Evolutionary conservation across 768 basidiomycete genomes (phyloP).

Genomic region (Mycena crocata): DNA sequence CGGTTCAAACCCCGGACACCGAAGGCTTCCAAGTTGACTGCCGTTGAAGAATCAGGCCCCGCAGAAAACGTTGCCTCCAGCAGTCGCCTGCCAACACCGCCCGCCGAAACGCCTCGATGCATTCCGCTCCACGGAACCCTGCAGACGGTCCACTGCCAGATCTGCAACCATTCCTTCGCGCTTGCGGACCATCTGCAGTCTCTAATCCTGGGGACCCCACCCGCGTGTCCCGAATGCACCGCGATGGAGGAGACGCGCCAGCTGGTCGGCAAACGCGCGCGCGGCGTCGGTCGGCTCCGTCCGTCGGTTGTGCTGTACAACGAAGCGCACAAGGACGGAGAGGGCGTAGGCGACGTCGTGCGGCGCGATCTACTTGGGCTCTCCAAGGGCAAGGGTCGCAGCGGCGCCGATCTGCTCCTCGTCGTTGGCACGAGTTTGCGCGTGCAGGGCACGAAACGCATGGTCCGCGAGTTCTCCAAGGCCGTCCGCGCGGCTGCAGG

Average conservation of each 20-base stretch:
- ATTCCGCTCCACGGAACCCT: slow-evolving; percentile 93
- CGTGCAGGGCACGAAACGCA: slow-evolving; percentile 91
- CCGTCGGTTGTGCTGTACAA: slow-evolving; percentile 94
- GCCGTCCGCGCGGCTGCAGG: slow-evolving; percentile 66
- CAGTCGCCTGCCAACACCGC: slow-evolving; percentile 61
- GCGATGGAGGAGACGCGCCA: slow-evolving; percentile 76
- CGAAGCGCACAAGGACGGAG: slow-evolving; percentile 88
- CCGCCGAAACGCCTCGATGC: slow-evolving; percentile 76
- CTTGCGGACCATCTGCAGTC: slow-evolving; percentile 70
- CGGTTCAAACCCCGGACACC: slow-evolving; percentile 60
- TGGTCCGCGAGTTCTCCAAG: slow-evolving; percentile 90
- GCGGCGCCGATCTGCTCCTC: slow-evolving; percentile 84
- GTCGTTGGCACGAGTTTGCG: slow-evolving; percentile 92
- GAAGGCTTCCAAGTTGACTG: slow-evolving; percentile 24
- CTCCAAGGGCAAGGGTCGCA: slow-evolving; percentile 72
- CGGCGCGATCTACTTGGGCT: slow-evolving; percentile 81
- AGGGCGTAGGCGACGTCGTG: slow-evolving; percentile 88
- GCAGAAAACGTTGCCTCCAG: slow-evolving; percentile 32
- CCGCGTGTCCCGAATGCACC: slow-evolving; percentile 84
- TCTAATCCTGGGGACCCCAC: slow-evolving; percentile 71
- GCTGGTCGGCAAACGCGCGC: slow-evolving; percentile 79
- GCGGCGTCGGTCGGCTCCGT: slow-evolving; percentile 83
- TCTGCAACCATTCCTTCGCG: slow-evolving; percentile 80
- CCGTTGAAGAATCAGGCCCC: slow-evolving; percentile 34
- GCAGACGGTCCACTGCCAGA: slow-evolving; percentile 81